Evolutionary conservation across 1,139 yeast species (phyloP).

Genomic region (Kodamaea sp.): DNA sequence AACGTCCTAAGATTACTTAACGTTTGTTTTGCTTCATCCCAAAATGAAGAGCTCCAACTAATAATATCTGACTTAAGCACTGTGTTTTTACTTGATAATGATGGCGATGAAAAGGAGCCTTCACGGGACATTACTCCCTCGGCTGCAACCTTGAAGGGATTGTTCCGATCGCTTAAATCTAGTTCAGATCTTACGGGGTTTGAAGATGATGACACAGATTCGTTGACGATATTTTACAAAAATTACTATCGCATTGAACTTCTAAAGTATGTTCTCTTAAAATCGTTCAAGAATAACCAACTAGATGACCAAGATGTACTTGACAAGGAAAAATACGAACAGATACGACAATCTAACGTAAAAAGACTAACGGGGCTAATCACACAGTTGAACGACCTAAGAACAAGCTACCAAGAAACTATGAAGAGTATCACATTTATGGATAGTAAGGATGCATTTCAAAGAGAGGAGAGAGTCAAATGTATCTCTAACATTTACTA

Average conservation of each 20-base stretch:
- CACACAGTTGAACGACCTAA: constrained; percentile 10
- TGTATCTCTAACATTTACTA: constrained; percentile 16
- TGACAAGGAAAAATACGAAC: constrained; percentile 4
- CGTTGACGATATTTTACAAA: constrained; percentile 13
- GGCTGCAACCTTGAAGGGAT: background rate
- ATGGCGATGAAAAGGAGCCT: constrained; percentile 2
- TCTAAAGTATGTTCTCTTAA: constrained; percentile 8
- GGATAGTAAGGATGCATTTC: constrained; percentile 6
- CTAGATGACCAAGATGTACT: background rate
- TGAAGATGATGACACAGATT: background rate
- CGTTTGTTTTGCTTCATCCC: constrained; percentile 6
- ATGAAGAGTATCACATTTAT: constrained; percentile 9
- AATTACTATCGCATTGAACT: constrained; percentile 15
- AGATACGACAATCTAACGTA: constrained; percentile 4
- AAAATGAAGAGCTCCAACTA: background rate
- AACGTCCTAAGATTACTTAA: constrained; percentile 10
- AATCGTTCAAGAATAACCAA: constrained; percentile 5
- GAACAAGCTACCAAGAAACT: constrained; percentile 10
- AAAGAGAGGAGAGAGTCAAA: constrained; percentile 15
- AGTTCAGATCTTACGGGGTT: constrained; percentile 7
- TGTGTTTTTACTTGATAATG: constrained; percentile 2
- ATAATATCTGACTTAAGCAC: constrained; percentile 2
- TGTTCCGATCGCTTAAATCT: constrained; percentile 3
- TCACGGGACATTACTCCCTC: constrained; percentile 3
- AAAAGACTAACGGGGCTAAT: constrained; percentile 9